Evolutionary conservation across 768 basidiomycete species (phyloP), one percentile per base, ranked within the genome.

Genomic region (Podaxis rugospora): DNA sequence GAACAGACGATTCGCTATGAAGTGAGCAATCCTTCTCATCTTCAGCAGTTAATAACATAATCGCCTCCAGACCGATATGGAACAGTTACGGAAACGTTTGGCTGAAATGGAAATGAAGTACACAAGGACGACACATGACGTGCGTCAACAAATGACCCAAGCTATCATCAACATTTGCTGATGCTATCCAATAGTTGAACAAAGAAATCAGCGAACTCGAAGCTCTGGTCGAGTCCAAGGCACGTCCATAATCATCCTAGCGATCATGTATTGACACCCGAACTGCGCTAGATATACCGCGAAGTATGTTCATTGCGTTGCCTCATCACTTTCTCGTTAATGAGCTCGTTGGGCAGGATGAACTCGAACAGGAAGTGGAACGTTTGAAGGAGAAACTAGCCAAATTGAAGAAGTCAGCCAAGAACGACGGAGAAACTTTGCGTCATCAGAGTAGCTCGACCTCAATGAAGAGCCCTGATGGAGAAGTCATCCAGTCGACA

Each of bases 201-300:
- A 91, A 93, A 67, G 94, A 98, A 75, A 90, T 98, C 54, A 85
- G 88, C 57, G 95, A 98, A 70, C 81, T 98, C 18, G 96, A 98
- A 72, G 83, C 88, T 40, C 79, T 99, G 44, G 87, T 98, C n/a
- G 96, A 99, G 71, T 83, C 92, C 57, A 98, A 97, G 85, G 93
- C 92, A 62, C 59, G 73, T 25, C 46, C 13, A 6, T 54, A 5
- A 14, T 36, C n/a, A 6, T 14, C 27, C 18, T 27, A 32, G 9
- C 27, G 40, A 10, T 13, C 28, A 39, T 37, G 5, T 53, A 50
- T 40, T 60, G 28, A 53, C 32, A 27, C 13, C 55, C 61, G 18
- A 37, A 55, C 5, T 35, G 25, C 1, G 11, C 1, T 63, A 93
- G 91, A 94, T 95, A 64, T 93, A 94, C 69, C 87, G 88, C 44